Base-by-base conservation (phyloP, 140 eudicot genomes). In the Bidens hawaiensis region DNA sequence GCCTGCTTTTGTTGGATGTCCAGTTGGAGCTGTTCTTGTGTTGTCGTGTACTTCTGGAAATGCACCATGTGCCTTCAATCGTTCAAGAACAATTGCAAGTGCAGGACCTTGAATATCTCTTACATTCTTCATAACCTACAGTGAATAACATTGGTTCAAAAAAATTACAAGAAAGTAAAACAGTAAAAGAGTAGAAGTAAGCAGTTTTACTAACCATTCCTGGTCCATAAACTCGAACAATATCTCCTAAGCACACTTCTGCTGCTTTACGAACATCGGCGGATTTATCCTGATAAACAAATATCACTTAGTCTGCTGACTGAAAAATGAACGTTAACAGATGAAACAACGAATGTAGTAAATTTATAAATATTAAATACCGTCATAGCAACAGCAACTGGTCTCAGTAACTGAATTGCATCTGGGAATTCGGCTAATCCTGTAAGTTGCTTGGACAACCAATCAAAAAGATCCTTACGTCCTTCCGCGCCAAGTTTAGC, bases 221-320 rank as follows among this genome's bases (percentile, higher is more conserved):
- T 17, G 73, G 94, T 30, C 97, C 97, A 70, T 95, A 83, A 41
- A 84, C 95, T 78, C 89, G 79, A 77, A 94, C 52, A 18, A 94
- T 67, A 59, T 94, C 99, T 65, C 80, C 80, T 45, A 94, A 84
- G 82, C 90, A 94, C 28, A 77, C 76, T 79, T 94, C 99, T 55
- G 99, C 95, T n/a, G 97, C 90, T 75, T 94, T 94, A 40, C 97
- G 99, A 68, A 94, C 99, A 81, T 94, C 99, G 34, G 85, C 97
- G 1, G 99, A 94, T 74, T 94, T 94, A 72, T 94, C 99, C 99
- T 94, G 79, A 61, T 50, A 74, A 24, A 58, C 28, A 67, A 31
- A 67, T 18, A 72, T 34, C 21, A 65, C 45, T 46, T 6, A 27
- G 19, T 16, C 57, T 41, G 8, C 53, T 2, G 15, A 36, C 16